Evolutionary conservation across 495 filamentous ascomycete genomes (phyloP), one percentile per base, ranked within the genome.

Genomic region (Neurospora tetrasperma): DNA sequence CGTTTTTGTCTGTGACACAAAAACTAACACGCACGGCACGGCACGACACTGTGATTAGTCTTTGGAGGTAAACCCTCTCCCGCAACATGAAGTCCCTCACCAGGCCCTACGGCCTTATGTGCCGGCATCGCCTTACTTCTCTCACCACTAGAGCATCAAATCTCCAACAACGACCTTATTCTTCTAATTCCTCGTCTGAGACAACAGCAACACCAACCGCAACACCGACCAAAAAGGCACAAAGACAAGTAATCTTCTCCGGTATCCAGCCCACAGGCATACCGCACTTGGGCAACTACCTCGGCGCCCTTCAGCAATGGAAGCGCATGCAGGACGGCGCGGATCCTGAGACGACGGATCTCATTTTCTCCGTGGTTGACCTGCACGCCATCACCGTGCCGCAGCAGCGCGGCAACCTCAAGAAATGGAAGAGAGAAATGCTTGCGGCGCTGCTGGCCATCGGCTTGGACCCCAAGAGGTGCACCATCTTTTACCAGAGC

Each of bases 251-350:
- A 40, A 85, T 99, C 74, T 98, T 98, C 85, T 98, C 96, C 11
- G 96, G 94, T 40, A 98, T 99, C 74, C 96, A 99, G 78, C 96
- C 96, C 20, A 98, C 96, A 6, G 96, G 94, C 5, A 83, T 97
- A 11, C 96, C 96, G n/a, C 96, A 98, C 79, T 84, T 99, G 42
- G 96, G 96, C 16, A 99, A 99, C 81, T 98, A 98, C 79, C 86
- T 98, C 10, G 96, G 96, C 14, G 96, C 96, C n/a, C 83, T 99
- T 71, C 87, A 88, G 40, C 88, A 92, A 84, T 99, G 96, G 96
- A 90, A 90, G 43, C 83, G 85, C 72, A 82, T 98, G 7, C 94
- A 98, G 75, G 85, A 94, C 78, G 80, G 84, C 18, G 83, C 89
- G 0, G 72, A 80, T 0, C 74, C 83, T 18, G 80, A 84, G 6